Conservation (phyloP, 2,329 filamentous ascomycete genomes). For the Calonectria honghensis region DNA sequence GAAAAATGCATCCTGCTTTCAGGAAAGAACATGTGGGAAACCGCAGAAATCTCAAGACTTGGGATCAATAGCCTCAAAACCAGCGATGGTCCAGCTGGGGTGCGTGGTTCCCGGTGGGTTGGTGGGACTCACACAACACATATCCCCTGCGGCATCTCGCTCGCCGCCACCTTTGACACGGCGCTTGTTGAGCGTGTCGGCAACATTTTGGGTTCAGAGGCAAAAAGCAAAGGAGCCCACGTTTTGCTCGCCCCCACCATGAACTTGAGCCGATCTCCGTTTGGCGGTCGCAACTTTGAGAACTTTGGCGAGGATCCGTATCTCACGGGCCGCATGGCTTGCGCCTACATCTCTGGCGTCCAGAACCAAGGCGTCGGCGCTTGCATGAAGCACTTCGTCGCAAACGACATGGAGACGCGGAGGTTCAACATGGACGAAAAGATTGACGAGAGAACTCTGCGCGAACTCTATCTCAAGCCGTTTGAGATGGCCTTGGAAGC, state of each 20-base stretch:
- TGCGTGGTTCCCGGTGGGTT: conserved; percentile 24
- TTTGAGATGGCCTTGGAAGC: conserved; percentile 67
- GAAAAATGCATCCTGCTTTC: conserved; percentile 23
- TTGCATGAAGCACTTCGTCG: conserved; percentile 64
- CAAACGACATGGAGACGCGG: conserved; percentile 57
- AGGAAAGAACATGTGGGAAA: conserved; percentile 31
- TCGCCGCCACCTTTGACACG: conserved; percentile 54
- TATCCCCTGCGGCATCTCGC: conserved; percentile 67
- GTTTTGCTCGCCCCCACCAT: conserved; percentile 30
- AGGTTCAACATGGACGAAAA: conserved; percentile 28
- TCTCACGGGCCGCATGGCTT: conserved; percentile 60
- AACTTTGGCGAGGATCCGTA: conserved; percentile 63
- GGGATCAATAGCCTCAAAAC: conserved; percentile 25
- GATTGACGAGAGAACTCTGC: conserved; percentile 30
- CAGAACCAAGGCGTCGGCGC: conserved; percentile 61
- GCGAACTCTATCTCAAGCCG: conserved; percentile 47
- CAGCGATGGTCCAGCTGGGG: conserved; percentile 28
- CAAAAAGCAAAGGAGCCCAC: conserved; percentile 9
- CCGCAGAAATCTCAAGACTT: conserved; percentile 2
- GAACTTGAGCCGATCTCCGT: conserved; percentile 50
- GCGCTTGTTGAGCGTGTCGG: neutral
- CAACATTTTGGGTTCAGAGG: conserved; percentile 1
- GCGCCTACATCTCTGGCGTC: conserved; percentile 56
- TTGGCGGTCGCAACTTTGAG: conserved; percentile 64
- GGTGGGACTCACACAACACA: conserved; percentile 59